Conservation (phyloP, 2,329 filamentous ascomycete genomes). For the Amauroascus verrucosus region DNA sequence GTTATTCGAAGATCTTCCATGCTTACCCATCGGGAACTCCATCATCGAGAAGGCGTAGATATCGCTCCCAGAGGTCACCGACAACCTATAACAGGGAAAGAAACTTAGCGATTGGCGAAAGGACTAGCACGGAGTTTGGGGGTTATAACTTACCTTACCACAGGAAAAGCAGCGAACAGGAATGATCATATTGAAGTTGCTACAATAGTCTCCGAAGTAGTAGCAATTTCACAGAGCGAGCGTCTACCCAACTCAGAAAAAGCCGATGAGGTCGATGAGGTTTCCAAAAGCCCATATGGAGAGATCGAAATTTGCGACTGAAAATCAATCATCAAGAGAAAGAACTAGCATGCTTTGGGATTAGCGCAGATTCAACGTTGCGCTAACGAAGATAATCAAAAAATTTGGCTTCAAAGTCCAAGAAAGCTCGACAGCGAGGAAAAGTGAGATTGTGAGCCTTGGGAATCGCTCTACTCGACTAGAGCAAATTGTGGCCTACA, state of each 20-base stretch:
- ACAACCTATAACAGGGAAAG: constrained; percentile 57
- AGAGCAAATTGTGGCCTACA: not conserved
- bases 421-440: not conserved
- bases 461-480: not conserved
- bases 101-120: not conserved
- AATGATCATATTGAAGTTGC: constrained; percentile 66
- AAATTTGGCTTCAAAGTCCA: not conserved
- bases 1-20: not conserved
- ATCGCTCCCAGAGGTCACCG: constrained; percentile 94
- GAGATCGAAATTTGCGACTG: too few species aligned
- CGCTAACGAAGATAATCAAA: not conserved
- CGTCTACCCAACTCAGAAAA: not conserved
- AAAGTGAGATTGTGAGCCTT: not conserved
- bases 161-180: constrained; percentile 98
- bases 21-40: constrained; percentile 62
- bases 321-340: too few species aligned
- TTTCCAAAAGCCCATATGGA: not conserved
- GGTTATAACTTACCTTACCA: constrained; percentile 63
- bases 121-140: not conserved
- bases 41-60: constrained; percentile 77
- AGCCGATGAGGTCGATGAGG: too few species aligned
- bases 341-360: not conserved
- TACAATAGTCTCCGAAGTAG: not conserved
- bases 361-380: not conserved
- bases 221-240: not conserved